Evolutionary conservation across 2,329 filamentous ascomycete species (phyloP), one percentile per base, ranked within the genome.

Genomic region (Thermoascus crustaceus): DNA sequence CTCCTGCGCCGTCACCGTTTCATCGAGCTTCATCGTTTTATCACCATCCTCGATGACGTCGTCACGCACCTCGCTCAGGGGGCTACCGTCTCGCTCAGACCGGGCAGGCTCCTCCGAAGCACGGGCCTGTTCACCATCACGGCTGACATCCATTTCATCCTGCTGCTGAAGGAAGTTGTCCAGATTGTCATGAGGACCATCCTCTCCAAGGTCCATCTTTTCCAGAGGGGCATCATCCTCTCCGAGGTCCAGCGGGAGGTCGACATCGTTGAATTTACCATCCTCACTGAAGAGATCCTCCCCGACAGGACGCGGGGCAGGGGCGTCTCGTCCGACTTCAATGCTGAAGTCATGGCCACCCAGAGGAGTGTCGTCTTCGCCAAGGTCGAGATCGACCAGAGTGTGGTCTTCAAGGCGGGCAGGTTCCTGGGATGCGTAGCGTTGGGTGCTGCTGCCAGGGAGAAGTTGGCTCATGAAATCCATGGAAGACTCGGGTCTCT

Each of bases 291-390:
- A 63, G 18, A 68, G 57, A 45, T 69, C 66, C 35, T 63, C 68
- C 44, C 61, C 84, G 13, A 80, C 63, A 2, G 77, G 68, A 30
- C 76, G 72, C 16, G 81, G 70, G 10, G 76, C 71, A 4, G 84
- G 80, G 13, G 84, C 88, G 48, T 94, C 82, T 78, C 89, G 83
- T 53, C 89, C 91, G 49, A 86, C 72, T 79, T 98, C 91, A 39
- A 95, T 80, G 52, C 80, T 91, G 41, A 68, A 62, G 37, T 69
- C 63, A 34, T 77, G 73, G 21, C 73, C 76, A 41, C n/a, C n/a
- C n/a, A 86, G 73, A 46, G 86, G 81, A 21, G 86, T 68, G 43
- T 75, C 69, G 41, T 76, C 68, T 18, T 74, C 71, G 39, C 72
- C 69, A 42, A 91, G 70, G 47, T 82, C 82, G 47, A 88, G 79